Base-by-base conservation (phyloP, 2,329 filamentous ascomycete genomes). In the Colletotrichum horii region DNA sequence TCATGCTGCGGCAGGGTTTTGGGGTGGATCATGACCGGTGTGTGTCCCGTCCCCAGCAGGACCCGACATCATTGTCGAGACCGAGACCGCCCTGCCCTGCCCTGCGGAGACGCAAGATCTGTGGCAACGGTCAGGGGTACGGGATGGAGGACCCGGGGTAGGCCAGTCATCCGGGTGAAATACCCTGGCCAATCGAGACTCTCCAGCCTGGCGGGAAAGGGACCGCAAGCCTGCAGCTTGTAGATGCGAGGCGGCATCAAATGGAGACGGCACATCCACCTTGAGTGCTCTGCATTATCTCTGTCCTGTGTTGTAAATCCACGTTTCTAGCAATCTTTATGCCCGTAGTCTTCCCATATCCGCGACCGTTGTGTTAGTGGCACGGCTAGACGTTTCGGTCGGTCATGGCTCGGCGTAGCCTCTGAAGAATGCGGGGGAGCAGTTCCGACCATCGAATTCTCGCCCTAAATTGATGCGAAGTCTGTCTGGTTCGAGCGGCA, bases 81-180 rank as follows among this genome's bases (percentile, higher is more conserved):
- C 71, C 43, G 38, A 48, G 38, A n/a, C 38, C 38, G 38, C 38
- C 38, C 38, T 48, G 38, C 36, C 16, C 36, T 32, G 43, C 56
- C 4, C 56, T 48, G 58, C 55, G 22, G 60, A 43, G 22, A 22
- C 43, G 32, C 43, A 52, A 22, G 55, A 72, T 73, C 65, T 73
- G 28, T 69, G 65, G 70, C 61, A 34, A 62, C 36, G 55, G 64
- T 36, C 14, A 71, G 60, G 71, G 67, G 55, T 58, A 58, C 56
- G 24, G 66, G 32, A 52, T 52, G 43, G 55, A 48, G 58, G 32
- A 30, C 56, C 74, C 58, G 74, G 74, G 74, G 64, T 73, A 76
- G 43, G 43, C 70, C 62, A 8, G 70, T 52, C 65, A 62, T 48
- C 22, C 48, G 64, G 71, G 26, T 16, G 58, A 30, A 36, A n/a